phyloP scores from a whole-genome alignment of 352 stramenopile species.

The Pythium apleroticum region DNA sequence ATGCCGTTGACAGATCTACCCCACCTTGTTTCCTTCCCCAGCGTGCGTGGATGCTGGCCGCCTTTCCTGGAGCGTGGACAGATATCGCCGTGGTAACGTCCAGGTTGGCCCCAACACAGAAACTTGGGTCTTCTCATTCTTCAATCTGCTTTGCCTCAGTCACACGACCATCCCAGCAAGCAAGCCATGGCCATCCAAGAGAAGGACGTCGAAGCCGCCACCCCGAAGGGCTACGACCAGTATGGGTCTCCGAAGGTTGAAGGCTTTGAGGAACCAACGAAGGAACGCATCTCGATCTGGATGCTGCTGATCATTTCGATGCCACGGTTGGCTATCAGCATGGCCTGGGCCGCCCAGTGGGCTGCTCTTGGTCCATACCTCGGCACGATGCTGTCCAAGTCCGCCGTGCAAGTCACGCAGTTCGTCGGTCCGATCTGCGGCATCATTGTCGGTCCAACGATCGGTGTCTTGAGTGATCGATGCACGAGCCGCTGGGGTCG shows the following conservation, averaged over 20 bases:
- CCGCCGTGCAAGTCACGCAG: constrained; percentile 51
- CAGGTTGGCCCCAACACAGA: neutral
- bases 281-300: constrained; percentile 25
- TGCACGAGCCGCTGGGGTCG: constrained; percentile 29
- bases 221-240: neutral
- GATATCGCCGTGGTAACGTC: neutral
- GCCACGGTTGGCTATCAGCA: constrained; percentile 51
- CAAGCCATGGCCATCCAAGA: neutral
- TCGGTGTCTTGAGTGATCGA: constrained; percentile 48
- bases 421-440: constrained; percentile 49
- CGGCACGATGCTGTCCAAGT: constrained; percentile 43
- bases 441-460: constrained; percentile 43
- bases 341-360: constrained; percentile 48
- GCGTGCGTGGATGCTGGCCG: no score
- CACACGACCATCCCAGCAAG: neutral
- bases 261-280: neutral
- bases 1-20: neutral
- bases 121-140: neutral
- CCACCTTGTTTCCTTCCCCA: neutral
- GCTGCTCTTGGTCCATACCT: constrained; percentile 53
- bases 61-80: neutral
- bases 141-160: neutral
- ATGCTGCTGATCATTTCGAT: constrained; percentile 48
- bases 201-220: neutral
- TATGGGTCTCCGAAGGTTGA: neutral